These are phyloP conservation scores for Rutstroemia sydowiana DNA, from an alignment of 2,329 filamentous ascomycete species.

Conservation along the genomic window DNA sequence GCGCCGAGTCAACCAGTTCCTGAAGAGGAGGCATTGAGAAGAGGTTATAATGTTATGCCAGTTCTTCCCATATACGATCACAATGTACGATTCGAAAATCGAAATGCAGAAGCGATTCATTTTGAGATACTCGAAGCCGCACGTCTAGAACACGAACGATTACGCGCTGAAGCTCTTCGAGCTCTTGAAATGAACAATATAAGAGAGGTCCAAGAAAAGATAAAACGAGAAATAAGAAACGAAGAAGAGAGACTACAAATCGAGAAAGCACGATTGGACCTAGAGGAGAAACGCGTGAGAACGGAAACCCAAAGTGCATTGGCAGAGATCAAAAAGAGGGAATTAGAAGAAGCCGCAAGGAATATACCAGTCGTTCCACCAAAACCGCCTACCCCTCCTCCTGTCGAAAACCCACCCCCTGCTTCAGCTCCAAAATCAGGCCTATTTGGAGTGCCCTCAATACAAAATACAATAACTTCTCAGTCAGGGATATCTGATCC, in stretches of 20 bases:
- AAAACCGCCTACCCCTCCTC: constrained; percentile 17
- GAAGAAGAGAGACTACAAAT: not conserved
- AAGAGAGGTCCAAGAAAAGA: constrained; percentile 32
- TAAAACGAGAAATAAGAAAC: constrained; percentile 8
- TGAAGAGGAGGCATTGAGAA: constrained; percentile 3
- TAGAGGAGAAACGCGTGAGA: constrained; percentile 22
- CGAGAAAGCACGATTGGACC: not conserved
- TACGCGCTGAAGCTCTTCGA: constrained; percentile 45
- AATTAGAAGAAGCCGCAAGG: constrained; percentile 33
- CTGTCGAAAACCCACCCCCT: constrained; percentile 1
- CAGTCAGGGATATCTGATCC: no score
- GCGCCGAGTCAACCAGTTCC: constrained; percentile 1
- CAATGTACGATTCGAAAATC: constrained; percentile 11
- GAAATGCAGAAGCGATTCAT: constrained; percentile 21
- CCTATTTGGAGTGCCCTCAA: no score
- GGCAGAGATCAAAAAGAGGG: constrained; percentile 42
- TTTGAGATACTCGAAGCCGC: constrained; percentile 56
- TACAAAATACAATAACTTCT: not conserved
- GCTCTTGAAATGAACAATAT: constrained; percentile 42
- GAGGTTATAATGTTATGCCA: constrained; percentile 4
- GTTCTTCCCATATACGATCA: constrained; percentile 7
- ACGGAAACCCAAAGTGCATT: constrained; percentile 40
- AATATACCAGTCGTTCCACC: constrained; percentile 23
- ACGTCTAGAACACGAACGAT: constrained; percentile 57
- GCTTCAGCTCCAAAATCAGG: not conserved